Base-by-base conservation (phyloP, 75 land plant species). In the Cupressus sempervirens region DNA sequence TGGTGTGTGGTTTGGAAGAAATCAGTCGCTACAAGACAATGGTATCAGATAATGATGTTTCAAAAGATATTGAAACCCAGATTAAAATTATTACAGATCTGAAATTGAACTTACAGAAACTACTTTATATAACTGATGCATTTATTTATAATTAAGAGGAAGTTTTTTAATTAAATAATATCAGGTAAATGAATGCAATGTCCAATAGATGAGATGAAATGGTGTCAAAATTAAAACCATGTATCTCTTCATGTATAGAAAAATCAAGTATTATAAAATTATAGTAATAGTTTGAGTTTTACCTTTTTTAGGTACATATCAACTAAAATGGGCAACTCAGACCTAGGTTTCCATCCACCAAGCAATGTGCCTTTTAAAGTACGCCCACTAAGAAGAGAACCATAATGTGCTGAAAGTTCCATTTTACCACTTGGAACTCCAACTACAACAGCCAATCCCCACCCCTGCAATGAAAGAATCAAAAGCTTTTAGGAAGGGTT, bases 271-370 rank as follows among this genome's bases (percentile, higher is more conserved):
- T 38, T 35, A 73, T 6, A 40, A 40, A 40, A 1, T 38, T 23
- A 76, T 23, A 16, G 83, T 23, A 79, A 58, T 11, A 23, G 40
- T n/a, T 20, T 35, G 16, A 50, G 81, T 48, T 67, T 50, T 84
- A 88, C 97, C 94, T 93, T 90, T 16, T 83, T 88, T 18, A 88
- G 18, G 54, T 94, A 95, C 93, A 91, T 94, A 46, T 94, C 92
- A 1, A 95, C 91, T n/a, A 94, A 50, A 48, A 81, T 72, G 40
- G 93, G 94, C 38, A 95, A 82, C 56, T 95, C 93, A 75, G 94
- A 89, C 87, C 92, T 94, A 35, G 94, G 94, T 84, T 90, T 95
- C 94, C 92, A 93, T 79, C 95, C 96, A 81, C 97, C 97, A 88
- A 89, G 90, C 36, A 94, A 80, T 56, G 94, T 86, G 32, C 97